These are phyloP conservation scores for Coprinopsis marcescibilis DNA, from an alignment of 768 basidiomycete species.

Conservation along the genomic window DNA sequence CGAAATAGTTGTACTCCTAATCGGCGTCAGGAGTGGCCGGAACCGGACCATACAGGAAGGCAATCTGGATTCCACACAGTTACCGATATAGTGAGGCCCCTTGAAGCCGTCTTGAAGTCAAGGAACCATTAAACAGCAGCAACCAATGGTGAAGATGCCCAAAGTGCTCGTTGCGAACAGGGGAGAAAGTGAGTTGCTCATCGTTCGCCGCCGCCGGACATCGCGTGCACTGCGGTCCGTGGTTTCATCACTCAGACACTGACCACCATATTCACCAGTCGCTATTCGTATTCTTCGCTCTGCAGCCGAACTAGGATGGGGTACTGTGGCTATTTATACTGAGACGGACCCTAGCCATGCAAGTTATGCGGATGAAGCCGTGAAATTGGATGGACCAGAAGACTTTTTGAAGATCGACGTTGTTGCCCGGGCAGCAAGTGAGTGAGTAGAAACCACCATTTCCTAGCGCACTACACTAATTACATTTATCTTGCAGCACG, in stretches of 20 bases:
- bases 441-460: slow-evolving; percentile 14
- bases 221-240: slow-evolving; percentile 12
- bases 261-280: slow-evolving; percentile 35
- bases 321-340: slow-evolving; percentile 83
- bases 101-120: neutral
- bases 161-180: slow-evolving; percentile 76
- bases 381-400: slow-evolving; percentile 77
- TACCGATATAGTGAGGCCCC: neutral
- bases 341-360: slow-evolving; percentile 79
- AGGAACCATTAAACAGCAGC: neutral
- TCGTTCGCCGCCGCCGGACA: slow-evolving; percentile 6
- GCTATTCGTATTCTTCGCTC: slow-evolving; percentile 87
- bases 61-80: too few species aligned
- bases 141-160: slow-evolving; percentile 27
- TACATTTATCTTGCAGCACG: slow-evolving; percentile 14
- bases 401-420: slow-evolving; percentile 28
- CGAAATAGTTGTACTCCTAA: too few species aligned
- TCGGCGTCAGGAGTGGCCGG: too few species aligned
- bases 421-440: slow-evolving; percentile 25
- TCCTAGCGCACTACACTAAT: neutral
- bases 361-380: slow-evolving; percentile 77
- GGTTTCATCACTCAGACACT: neutral
- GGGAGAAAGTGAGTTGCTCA: slow-evolving; percentile 48
- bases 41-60: too few species aligned
- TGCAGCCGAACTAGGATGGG: slow-evolving; percentile 82